Percentiles rank a stretch among this genome's conserved stretches.
phyloP scores from a whole-genome alignment of 305 asterid species.

The Plantago rigida region DNA sequence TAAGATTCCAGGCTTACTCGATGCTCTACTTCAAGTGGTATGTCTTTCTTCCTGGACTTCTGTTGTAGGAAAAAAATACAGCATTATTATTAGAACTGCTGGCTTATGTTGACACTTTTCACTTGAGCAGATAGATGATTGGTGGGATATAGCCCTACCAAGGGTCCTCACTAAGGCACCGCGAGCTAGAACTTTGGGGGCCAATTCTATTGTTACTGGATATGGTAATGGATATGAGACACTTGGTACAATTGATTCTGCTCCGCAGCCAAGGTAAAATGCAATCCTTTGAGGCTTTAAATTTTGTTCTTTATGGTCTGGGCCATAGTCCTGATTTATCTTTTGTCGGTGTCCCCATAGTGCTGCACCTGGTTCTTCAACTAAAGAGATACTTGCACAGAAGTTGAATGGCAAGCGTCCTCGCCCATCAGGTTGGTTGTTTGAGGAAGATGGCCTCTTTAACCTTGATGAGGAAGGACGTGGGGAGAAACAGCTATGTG shows the following conservation, averaged over 20 bases:
- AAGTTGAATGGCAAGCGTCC: constrained; percentile 43
- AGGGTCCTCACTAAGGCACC: constrained; percentile 68
- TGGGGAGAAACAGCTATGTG: constrained; percentile 74
- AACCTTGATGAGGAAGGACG: constrained; percentile 84
- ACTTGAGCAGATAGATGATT: constrained; percentile 71
- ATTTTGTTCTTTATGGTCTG: constrained; percentile 20
- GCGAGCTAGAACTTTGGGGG: constrained; percentile 60
- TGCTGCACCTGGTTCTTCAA: constrained; percentile 47
- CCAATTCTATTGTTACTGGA: constrained; percentile 74
- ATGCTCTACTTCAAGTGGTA: constrained; percentile 91
- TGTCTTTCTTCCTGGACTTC: constrained; percentile 29
- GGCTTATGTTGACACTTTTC: constrained; percentile 11
- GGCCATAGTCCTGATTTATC: constrained; percentile 8
- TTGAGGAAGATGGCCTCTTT: constrained; percentile 88
- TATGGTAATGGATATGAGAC: constrained; percentile 69
- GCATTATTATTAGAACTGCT: background rate
- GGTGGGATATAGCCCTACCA: constrained; percentile 91
- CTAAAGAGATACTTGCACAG: constrained; percentile 48
- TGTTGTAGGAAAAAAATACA: background rate
- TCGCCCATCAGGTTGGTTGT: constrained; percentile 83
- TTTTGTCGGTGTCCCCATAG: constrained; percentile 27
- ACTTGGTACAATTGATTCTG: constrained; percentile 48
- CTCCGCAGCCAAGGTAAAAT: constrained; percentile 48
- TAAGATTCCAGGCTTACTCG: constrained; percentile 86
- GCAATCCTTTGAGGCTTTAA: constrained; percentile 4